Evolutionary conservation across 148 eudicot genomes (phyloP).

Genomic region (Fagopyrum tataricum): DNA sequence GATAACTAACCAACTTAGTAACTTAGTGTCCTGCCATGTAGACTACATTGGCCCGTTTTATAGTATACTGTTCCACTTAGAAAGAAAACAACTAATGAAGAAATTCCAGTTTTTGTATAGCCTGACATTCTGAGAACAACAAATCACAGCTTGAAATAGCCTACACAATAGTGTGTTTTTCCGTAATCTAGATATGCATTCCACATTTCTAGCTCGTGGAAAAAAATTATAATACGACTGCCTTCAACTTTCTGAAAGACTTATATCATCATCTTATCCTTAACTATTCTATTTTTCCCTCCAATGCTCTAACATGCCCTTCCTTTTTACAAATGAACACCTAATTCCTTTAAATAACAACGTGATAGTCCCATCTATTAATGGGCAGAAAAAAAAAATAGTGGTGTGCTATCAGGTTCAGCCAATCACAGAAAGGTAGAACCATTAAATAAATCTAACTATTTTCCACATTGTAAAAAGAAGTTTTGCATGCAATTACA

Average conservation of each 20-base stretch:
- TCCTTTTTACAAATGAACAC: background rate
- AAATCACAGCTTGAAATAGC: background rate
- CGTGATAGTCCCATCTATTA: background rate
- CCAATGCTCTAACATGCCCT: background rate
- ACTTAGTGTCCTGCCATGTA: background rate
- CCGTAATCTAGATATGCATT: background rate
- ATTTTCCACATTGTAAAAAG: background rate
- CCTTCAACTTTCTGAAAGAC: background rate
- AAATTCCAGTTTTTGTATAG: background rate
- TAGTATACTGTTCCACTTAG: background rate
- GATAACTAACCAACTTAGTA: background rate
- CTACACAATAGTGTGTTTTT: background rate
- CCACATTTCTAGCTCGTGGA: background rate
- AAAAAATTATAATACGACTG: background rate
- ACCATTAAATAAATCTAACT: background rate
- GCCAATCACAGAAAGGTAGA: background rate
- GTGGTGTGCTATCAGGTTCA: background rate
- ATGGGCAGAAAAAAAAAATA: background rate
- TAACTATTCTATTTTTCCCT: background rate
- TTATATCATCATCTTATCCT: background rate
- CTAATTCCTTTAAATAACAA: background rate
- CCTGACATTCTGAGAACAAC: background rate
- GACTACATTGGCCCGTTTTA: background rate
- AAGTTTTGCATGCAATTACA: background rate
- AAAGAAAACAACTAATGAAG: background rate